Evolutionary conservation across 2,329 filamentous ascomycete species (phyloP).

Genomic region (Diaporthe longicolla): DNA sequence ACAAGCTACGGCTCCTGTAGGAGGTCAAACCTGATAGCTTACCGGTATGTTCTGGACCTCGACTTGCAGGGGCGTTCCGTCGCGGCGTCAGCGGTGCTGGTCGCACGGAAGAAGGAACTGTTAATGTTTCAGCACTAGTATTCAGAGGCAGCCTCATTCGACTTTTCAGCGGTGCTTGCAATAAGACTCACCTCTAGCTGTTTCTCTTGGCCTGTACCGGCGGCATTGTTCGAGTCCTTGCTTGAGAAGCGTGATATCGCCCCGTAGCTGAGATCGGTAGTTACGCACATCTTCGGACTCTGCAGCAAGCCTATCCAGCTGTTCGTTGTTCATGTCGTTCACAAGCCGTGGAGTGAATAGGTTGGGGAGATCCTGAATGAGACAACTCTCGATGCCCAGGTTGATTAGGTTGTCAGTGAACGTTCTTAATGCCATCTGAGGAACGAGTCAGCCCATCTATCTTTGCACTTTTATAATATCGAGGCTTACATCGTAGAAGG

Average conservation of each 20-base stretch:
- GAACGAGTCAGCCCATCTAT: background rate
- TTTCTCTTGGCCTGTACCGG: conserved; percentile 4
- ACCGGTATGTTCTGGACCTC: background rate
- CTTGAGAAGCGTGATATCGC: background rate
- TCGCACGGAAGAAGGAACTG: background rate
- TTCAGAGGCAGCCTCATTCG: background rate
- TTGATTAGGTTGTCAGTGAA: conserved; percentile 7
- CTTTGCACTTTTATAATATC: background rate
- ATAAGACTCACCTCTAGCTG: background rate
- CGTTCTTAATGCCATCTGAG: background rate
- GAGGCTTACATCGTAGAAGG: background rate
- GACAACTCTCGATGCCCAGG: background rate
- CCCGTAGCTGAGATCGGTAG: background rate
- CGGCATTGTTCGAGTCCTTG: conserved; percentile 12
- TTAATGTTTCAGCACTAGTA: background rate
- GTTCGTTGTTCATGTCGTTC: background rate
- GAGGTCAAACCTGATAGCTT: background rate
- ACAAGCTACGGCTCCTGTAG: too few species aligned
- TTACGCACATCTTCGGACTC: background rate
- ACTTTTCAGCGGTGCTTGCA: background rate
- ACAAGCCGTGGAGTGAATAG: background rate
- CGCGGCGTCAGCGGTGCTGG: background rate
- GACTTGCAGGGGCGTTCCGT: background rate
- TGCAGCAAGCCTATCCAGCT: background rate
- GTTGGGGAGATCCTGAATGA: background rate